phyloP scores from a whole-genome alignment of 148 eudicot species.

The Chenopodium berlandieri region DNA sequence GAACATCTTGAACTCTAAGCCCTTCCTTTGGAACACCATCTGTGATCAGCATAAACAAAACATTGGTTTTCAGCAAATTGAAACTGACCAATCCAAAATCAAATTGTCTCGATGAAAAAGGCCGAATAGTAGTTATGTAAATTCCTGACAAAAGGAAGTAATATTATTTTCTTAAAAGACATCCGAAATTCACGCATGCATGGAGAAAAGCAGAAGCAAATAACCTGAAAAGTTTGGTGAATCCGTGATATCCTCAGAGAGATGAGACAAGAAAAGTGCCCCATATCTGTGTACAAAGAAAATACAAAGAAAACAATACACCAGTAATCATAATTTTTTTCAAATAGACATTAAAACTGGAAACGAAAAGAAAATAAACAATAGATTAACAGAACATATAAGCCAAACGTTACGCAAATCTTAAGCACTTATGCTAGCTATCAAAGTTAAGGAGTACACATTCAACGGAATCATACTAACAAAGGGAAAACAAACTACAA shows the following conservation, averaged over 20 bases:
- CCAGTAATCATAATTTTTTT: not conserved
- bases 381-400: not conserved
- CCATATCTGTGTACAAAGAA: conserved; percentile 60
- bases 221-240: conserved; percentile 77
- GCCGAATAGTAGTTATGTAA: not conserved
- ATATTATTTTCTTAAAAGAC: not conserved
- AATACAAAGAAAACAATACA: not conserved
- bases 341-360: not conserved
- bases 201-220: not conserved
- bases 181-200: not conserved
- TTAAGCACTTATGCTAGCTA: not conserved
- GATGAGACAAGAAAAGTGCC: conserved; percentile 69
- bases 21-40: conserved; percentile 99
- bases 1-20: conserved; percentile 80
- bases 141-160: not conserved
- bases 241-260: conserved; percentile 72
- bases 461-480: not conserved
- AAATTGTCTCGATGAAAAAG: not conserved
- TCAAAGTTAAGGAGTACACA: not conserved
- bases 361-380: not conserved
- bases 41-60: conserved; percentile 33
- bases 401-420: not conserved
- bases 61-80: not conserved
- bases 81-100: not conserved
- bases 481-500: not conserved